Base-by-base conservation (phyloP, 305 asterid species). In the Coffea humblotiana region DNA sequence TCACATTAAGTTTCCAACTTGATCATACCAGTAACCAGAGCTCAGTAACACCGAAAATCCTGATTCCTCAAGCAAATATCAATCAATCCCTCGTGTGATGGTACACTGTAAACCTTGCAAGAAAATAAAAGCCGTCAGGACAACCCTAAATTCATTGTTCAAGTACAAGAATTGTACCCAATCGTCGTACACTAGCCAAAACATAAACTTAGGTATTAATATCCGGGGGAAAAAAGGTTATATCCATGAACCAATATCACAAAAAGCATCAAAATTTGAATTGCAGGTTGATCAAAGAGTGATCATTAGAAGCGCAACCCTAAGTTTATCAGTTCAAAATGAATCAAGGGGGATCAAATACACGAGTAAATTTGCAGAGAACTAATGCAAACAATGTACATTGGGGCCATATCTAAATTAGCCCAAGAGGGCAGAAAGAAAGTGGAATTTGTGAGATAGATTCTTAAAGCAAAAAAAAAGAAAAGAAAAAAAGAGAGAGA, bases 1-100 rank as follows among this genome's bases (percentile, higher is more conserved):
- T 78, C 80, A 83, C 86, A 82, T 80, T 72, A 76, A 87, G 73
- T 16, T 79, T 68, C 77, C 77, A 78, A 80, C 52, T 48, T 29
- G 56, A 76, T 67, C 68, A 76, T 82, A 75, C 63, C 78, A 83
- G 25, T 49, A 78, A 67, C 32, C 68, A 40, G 27, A 40, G 74
- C 78, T 35, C 37, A 76, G 69, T 37, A 14, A 47, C 32, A 15
- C 14, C 40, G 18, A 25, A 61, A 71, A 51, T 61, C 61, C 58
- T 45, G 2, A 54, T 15, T 54, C 47, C 63, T 71, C 47, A 7
- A 58, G 37, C 67, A 56, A 81, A 70, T 47, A 58, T 60, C 48
- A 69, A 67, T 7, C 72, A 25, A 76, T 47, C n/a, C 45, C 69
- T 58, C 29, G 13, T 60, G 68, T 19, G 68, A 63, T 81, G 63